Conservation (phyloP, 495 filamentous ascomycete species). For the Massariosphaeria phaeospora region DNA sequence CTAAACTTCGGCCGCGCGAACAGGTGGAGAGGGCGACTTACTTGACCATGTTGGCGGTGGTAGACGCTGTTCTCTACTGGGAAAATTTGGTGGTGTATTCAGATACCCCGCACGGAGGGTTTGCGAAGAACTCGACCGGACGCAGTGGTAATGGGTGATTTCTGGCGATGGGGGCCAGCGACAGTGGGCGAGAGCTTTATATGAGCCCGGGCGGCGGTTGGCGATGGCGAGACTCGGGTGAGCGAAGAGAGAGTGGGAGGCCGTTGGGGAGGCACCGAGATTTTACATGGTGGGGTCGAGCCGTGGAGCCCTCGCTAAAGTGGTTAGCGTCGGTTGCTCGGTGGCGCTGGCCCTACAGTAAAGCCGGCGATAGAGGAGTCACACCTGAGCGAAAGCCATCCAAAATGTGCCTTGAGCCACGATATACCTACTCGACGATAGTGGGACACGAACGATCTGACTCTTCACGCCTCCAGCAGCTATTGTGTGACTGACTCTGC, state of each 20-base stretch:
- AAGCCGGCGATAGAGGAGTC: too few relatives aligned
- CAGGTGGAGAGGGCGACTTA: slow-evolving; percentile 57
- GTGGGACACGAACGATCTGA: too few relatives aligned
- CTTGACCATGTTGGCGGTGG: slow-evolving; percentile 98
- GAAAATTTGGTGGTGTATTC: slow-evolving; percentile 29
- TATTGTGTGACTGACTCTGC: too few relatives aligned
- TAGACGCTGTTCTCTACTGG: slow-evolving; percentile 36
- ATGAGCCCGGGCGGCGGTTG: slow-evolving; percentile 12
- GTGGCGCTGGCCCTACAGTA: too few relatives aligned
- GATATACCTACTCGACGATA: too few relatives aligned
- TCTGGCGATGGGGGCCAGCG: slow-evolving; percentile 22
- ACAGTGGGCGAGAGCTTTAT: slow-evolving; percentile 17
- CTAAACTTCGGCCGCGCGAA: too few relatives aligned
- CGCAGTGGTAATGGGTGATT: background rate
- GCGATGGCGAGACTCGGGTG: background rate
- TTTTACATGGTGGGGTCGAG: slow-evolving; percentile 5
- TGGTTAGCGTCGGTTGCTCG: too few relatives aligned
- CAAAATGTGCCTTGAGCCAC: too few relatives aligned
- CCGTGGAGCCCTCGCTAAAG: too few relatives aligned
- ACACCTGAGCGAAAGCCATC: too few relatives aligned
- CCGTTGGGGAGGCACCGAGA: background rate
- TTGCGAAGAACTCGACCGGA: too few relatives aligned
- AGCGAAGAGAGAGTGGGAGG: slow-evolving; percentile 3
- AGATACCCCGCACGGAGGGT: slow-evolving; percentile 30
- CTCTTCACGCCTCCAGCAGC: too few relatives aligned